Percentiles rank a stretch among this genome's conserved stretches.
Conservation (phyloP, 1,284 basidiomycete genomes). For the Microbotryum intermedium region DNA sequence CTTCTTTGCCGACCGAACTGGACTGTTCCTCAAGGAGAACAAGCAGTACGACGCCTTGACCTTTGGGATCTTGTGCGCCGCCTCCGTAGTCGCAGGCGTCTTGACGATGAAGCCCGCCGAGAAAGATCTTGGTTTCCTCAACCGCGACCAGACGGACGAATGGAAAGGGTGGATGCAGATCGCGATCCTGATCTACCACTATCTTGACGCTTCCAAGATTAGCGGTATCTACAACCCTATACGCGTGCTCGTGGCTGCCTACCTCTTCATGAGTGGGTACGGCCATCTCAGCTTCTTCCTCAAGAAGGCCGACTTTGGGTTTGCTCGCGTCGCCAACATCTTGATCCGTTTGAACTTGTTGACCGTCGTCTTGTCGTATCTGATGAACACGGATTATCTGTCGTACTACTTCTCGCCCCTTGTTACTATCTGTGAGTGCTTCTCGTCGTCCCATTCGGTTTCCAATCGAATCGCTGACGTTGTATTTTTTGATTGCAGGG, state of each 20-base stretch:
- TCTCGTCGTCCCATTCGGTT: not conserved
- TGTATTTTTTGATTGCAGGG: constrained; percentile 39
- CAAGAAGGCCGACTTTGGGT: constrained; percentile 75
- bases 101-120: constrained; percentile 57
- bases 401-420: constrained; percentile 37
- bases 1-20: constrained; percentile 69
- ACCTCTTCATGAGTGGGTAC: constrained; percentile 57
- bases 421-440: constrained; percentile 39
- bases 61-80: constrained; percentile 55
- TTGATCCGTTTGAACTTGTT: constrained; percentile 73
- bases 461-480: not conserved
- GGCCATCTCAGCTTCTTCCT: constrained; percentile 53
- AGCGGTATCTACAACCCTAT: constrained; percentile 84
- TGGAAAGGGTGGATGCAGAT: constrained; percentile 90
- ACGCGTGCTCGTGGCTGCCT: constrained; percentile 74
- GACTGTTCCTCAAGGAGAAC: constrained; percentile 76
- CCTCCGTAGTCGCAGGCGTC: constrained; percentile 53
- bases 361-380: constrained; percentile 69
- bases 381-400: constrained; percentile 82
- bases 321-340: constrained; percentile 59
- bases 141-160: constrained; percentile 82
- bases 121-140: constrained; percentile 76
- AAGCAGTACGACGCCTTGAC: constrained; percentile 65
- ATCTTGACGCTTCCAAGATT: constrained; percentile 73
- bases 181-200: constrained; percentile 79